Percentiles rank a stretch among this genome's conserved stretches.
phyloP scores from a whole-genome alignment of 306 rosid species.

The Cicer bijugum region DNA sequence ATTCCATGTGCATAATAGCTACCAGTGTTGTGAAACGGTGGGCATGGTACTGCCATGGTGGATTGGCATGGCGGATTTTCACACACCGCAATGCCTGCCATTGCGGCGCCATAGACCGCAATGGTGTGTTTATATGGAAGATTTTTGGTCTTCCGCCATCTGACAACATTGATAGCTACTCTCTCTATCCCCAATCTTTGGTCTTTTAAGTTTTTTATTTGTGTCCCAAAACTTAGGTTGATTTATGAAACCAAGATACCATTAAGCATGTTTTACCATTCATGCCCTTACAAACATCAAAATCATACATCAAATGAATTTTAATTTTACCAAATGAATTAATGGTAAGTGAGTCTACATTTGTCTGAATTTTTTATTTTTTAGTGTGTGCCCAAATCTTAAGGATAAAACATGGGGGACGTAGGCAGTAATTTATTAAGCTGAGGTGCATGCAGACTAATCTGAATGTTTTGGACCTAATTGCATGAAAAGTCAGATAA shows the following conservation, averaged over 20 bases:
- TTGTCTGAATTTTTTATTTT: background rate
- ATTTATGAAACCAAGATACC: background rate
- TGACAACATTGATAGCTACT: background rate
- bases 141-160: too few species aligned
- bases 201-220: background rate
- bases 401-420: background rate
- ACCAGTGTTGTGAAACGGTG: too few species aligned
- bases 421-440: background rate
- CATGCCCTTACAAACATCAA: background rate
- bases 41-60: too few species aligned
- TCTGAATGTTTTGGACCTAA: conserved; percentile 21
- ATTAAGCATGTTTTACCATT: background rate
- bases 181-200: background rate
- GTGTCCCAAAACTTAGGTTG: background rate
- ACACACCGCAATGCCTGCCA: too few species aligned
- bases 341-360: background rate
- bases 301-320: background rate
- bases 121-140: too few species aligned
- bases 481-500: conserved; percentile 15
- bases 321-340: background rate
- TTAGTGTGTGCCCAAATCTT: background rate
- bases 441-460: background rate
- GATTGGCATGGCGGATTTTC: too few species aligned
- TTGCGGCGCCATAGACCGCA: too few species aligned
- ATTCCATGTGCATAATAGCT: conserved; percentile 9